Evolutionary conservation across 2,329 filamentous ascomycete species (phyloP), one percentile per base, ranked within the genome.

Genomic region (Exophiala calicioides): DNA sequence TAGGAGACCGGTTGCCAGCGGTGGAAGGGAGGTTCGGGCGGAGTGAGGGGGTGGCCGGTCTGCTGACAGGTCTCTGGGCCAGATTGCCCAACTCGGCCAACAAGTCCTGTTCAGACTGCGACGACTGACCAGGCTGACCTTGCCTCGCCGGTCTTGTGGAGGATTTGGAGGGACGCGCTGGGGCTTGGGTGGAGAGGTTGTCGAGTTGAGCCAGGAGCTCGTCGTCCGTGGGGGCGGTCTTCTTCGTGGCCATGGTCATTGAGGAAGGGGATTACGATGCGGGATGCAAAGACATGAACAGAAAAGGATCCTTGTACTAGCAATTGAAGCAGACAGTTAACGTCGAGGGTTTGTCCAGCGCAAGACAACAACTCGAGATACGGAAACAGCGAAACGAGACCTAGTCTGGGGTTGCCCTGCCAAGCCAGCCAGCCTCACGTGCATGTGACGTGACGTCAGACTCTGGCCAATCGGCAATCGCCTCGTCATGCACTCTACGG

Each of bases 61-160:
- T 83, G 55, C 83, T 83, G 52, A 74, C 62, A 23, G 87, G 79
- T 62, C 84, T 76, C 65, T 87, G 82, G 60, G 82, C 88, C 32
- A 95, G 80, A 59, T 84, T 84, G 66, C 94, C 88, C 52, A 97
- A 80, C 60, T 96, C 90, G 53, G 90, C 90, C 29, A 97, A 79
- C 47, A 91, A 82, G 65, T 95, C 90, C 59, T 88, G 79, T 60
- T 84, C 78, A 12, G 62, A 60, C 50, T 67, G 62, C 55, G 47
- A 56, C 8, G 56, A 47, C 33, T 58, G 53, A 15, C 48, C 40
- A 16, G 56, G 32, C n/a, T 58, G 44, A 29, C 53, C 49, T 26
- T 48, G 56, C 23, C 56, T 43, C 12, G 52, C 47, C 13, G 45
- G 55, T 23, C 53, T 37, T 12, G 60, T 52, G 9, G 53, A 47